These are phyloP conservation scores for Peronosclerospora sorghi DNA, from an alignment of 352 stramenopile genomes.

Conservation along the genomic window DNA sequence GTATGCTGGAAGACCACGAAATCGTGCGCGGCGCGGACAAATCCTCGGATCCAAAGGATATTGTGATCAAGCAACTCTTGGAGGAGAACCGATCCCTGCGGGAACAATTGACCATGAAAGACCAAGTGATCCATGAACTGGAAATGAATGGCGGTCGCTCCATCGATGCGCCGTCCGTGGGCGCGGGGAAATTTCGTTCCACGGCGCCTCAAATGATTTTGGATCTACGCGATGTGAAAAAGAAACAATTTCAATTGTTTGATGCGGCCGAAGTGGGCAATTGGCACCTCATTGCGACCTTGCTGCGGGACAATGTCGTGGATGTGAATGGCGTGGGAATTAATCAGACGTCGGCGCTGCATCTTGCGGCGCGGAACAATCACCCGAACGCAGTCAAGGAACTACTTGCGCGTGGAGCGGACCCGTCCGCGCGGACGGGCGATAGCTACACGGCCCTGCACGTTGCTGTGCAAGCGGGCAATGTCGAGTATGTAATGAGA, in stretches of 20 bases:
- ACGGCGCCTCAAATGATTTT: constrained; percentile 73
- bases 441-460: constrained; percentile 79
- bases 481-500: constrained; percentile 38
- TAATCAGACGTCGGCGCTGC: constrained; percentile 76
- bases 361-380: constrained; percentile 66
- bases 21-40: constrained; percentile 71
- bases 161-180: constrained; percentile 11
- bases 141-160: constrained; percentile 53
- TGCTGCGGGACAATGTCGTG: constrained; percentile 75
- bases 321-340: constrained; percentile 82
- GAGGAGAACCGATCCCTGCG: constrained; percentile 72
- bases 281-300: constrained; percentile 66
- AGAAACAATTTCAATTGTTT: constrained; percentile 85
- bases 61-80: constrained; percentile 80
- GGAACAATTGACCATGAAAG: constrained; percentile 70
- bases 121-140: constrained; percentile 77
- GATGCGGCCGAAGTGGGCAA: constrained; percentile 79
- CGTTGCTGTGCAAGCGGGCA: constrained; percentile 56
- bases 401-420: constrained; percentile 52
- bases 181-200: constrained; percentile 32
- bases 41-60: constrained; percentile 75
- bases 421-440: constrained; percentile 51
- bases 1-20: constrained; percentile 75
- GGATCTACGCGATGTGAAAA: constrained; percentile 75
- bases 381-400: constrained; percentile 69